Evolutionary conservation across 352 stramenopile genomes (phyloP).

Genomic region (Phytophthora fragariaefolia): DNA sequence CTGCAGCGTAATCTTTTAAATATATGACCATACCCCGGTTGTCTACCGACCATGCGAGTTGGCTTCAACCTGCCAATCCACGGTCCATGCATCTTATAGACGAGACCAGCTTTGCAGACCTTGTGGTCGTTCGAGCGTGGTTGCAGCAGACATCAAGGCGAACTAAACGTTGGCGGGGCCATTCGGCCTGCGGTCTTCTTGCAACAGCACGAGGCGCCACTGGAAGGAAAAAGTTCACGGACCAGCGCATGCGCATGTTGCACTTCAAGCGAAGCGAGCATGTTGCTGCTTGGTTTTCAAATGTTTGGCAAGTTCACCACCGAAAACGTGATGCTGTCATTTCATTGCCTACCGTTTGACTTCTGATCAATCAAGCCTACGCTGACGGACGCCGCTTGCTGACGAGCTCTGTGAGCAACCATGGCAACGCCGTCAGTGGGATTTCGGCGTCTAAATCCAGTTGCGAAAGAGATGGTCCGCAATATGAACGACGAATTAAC

Average conservation of each 20-base stretch:
- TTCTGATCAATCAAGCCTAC: constrained; percentile 1
- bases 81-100: constrained; percentile 11
- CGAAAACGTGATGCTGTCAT: constrained; percentile 5
- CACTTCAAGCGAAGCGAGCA: constrained; percentile 3
- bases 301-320: constrained; percentile 6
- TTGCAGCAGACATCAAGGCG: constrained; percentile 13
- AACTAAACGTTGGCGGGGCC: neutral
- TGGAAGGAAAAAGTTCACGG: constrained; percentile 15
- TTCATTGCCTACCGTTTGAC: neutral
- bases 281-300: neutral
- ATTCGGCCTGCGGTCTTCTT: constrained; percentile 1
- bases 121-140: constrained; percentile 9
- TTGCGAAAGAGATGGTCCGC: constrained; percentile 24
- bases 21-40: no score
- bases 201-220: constrained; percentile 20
- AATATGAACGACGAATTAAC: constrained; percentile 17
- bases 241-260: constrained; percentile 10
- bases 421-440: constrained; percentile 4
- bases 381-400: constrained; percentile 8
- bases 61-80: constrained; percentile 24
- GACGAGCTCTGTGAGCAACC: constrained; percentile 23
- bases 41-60: no score
- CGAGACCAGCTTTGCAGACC: constrained; percentile 8
- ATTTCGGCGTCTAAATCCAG: constrained; percentile 24
- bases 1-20: no score